Conservation (phyloP, 1,284 basidiomycete species). For the Fomitopsis palustris region DNA sequence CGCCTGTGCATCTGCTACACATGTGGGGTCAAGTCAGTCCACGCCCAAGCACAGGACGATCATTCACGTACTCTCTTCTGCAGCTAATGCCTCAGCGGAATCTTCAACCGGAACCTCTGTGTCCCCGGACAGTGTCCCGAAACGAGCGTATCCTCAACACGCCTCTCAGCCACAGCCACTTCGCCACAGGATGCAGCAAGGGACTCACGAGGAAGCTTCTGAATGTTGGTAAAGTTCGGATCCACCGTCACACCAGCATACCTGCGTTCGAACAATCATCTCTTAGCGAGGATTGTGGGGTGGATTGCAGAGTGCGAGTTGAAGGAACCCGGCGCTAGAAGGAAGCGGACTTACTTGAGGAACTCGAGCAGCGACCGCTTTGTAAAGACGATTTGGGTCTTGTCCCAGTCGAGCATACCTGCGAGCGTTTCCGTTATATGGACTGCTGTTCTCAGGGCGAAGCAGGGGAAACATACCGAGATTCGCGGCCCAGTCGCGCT, state of each 20-base stretch:
- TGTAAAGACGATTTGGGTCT: conserved; percentile 67
- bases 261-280: conserved; percentile 31
- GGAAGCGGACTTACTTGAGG: conserved; percentile 50
- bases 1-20: conserved; percentile 6
- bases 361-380: conserved; percentile 71
- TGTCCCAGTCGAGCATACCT: conserved; percentile 79
- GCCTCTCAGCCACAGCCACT: not conserved
- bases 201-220: conserved; percentile 62
- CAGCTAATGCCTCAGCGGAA: conserved; percentile 1
- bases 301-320: not conserved
- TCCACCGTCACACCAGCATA: conserved; percentile 71
- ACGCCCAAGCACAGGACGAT: too few species aligned
- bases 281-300: conserved; percentile 11
- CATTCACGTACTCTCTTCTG: not conserved
- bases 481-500: conserved; percentile 64
- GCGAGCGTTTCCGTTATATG: not conserved
- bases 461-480: conserved; percentile 41
- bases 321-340: too few species aligned
- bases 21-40: not conserved
- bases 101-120: not conserved
- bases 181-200: not conserved
- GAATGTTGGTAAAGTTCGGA: conserved; percentile 65
- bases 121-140: conserved; percentile 36
- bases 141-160: conserved; percentile 51
- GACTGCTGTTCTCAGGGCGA: not conserved